Base-by-base conservation (phyloP, 495 filamentous ascomycete species). In the Aspergillus indologenus region DNA sequence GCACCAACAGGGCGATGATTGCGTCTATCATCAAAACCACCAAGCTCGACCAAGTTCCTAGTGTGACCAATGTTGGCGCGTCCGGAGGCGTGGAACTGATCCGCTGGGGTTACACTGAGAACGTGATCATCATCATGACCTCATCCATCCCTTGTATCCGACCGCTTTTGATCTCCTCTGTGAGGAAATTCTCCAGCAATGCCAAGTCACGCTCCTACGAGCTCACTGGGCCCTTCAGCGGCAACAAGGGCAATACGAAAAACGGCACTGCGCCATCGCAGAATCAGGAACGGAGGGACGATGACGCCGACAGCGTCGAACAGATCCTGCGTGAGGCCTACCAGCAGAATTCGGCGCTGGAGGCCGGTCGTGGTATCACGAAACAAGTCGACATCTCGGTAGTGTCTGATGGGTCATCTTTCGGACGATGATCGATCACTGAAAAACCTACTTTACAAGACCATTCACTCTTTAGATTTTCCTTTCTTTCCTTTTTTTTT, bases 21-120 rank as follows among this genome's bases (percentile, higher is more conserved):
- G 74, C 75, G 15, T 78, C 74, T n/a, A 74, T 76, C 44, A 63
- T 78, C 61, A 77, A 77, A 45, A 77, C 75, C 6, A 70, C 73
- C 21, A 74, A 75, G 42, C 70, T 72, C 45, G 53, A 64, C 58
- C 50, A 71, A 18, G 56, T 78, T 11, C 72, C 70, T 22, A 65
- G 70, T 43, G 54, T 72, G 47, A 73, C 70, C 0, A 69, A 74
- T 46, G 65, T 71, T 15, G 70, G 70, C 18, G 54, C 68, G 1
- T 31, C 11, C 0, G 70, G 70, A 31, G 67, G 62, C 18, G 51
- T 71, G 44, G 64, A 70, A 51, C 57, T 75, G 0, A 73, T 75
- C 57, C 67, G 67, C 43, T 75, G 72, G 70, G 68, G 65, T 15
- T 75, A 67, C 40, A 59, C 68, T 26, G 70, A 75, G 46, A 70